Base-by-base conservation (phyloP, 176 grass and related monocot species). In the Triticum timopheevii region DNA sequence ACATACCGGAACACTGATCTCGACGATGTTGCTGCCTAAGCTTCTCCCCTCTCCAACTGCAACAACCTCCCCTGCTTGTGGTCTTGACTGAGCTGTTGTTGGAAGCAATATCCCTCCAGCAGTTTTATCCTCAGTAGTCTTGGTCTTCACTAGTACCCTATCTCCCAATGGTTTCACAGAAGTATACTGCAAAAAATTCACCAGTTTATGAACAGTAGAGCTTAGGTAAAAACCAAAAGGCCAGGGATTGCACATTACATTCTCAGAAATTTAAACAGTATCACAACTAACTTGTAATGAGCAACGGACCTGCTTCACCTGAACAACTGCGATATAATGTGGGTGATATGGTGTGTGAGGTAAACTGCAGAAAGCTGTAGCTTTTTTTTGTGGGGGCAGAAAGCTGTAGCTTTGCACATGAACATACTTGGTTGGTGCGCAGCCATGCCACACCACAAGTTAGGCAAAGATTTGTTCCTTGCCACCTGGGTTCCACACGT, bases 81-180 rank as follows among this genome's bases (percentile, higher is more conserved):
- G 92, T 89, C 87, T 97, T 74, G 95, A 82, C 82, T 93, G 90
- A 84, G 85, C 90, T 71, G 85, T 82, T 35, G 93, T 83, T 65
- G 95, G 95, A 82, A 97, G 95, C 54, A 97, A 87, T 92, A 97
- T 97, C 31, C 95, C 95, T 35, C 92, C 95, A 6, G 64, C 89
- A 63, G 86, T 92, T 89, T 94, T 97, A 66, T 90, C 95, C 76
- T 97, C 92, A 3, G 89, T 86, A 10, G 76, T 85, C n/a, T 94
- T 94, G 61, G 87, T 77, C 84, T 97, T 90, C 65, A 97, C 92
- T 7, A 97, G 82, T 27, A 97, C 87, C 74, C 92, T 89, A 54
- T 97, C 92, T 70, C 90, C 95, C 83, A 95, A 92, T n/a, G 92
- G 95, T 80, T 89, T 92, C 27, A 97, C 52, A 7, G 90, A 87